These are phyloP conservation scores for Stereocaulon alpinum DNA, from an alignment of 495 filamentous ascomycete genomes.

Conservation along the genomic window DNA sequence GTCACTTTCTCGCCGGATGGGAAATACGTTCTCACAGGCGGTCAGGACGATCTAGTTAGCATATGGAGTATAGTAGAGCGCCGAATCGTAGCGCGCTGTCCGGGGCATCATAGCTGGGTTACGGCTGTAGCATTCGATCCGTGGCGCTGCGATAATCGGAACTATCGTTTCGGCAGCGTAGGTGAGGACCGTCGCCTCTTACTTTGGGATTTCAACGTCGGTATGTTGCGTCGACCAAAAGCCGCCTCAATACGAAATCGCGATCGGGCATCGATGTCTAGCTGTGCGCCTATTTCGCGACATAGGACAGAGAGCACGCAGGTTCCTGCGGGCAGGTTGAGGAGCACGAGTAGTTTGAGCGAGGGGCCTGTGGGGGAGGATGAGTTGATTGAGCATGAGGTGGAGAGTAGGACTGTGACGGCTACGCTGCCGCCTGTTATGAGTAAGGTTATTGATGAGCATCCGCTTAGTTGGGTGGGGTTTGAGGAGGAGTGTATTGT, in stretches of 20 bases:
- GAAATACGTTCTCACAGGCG: constrained; percentile 89
- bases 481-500: constrained; percentile 89
- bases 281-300: constrained; percentile 34
- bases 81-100: constrained; percentile 79
- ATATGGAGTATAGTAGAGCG: constrained; percentile 87
- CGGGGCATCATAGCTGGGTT: constrained; percentile 93
- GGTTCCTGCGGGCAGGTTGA: constrained; percentile 35
- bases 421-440: constrained; percentile 90
- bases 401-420: constrained; percentile 68
- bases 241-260: constrained; percentile 26
- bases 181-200: constrained; percentile 85
- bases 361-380: constrained; percentile 42
- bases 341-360: constrained; percentile 57
- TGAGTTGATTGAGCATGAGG: constrained; percentile 56
- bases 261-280: constrained; percentile 50
- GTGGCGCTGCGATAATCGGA: constrained; percentile 90
- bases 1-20: constrained; percentile 97
- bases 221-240: constrained; percentile 86
- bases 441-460: constrained; percentile 75
- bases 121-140: constrained; percentile 88
- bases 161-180: constrained; percentile 90
- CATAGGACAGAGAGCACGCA: constrained; percentile 35
- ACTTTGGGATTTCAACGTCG: constrained; percentile 95
- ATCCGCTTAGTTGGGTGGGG: constrained; percentile 79
- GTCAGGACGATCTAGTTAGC: constrained; percentile 87